Conservation (phyloP, 768 basidiomycete species). For the Podaxis sp. region DNA sequence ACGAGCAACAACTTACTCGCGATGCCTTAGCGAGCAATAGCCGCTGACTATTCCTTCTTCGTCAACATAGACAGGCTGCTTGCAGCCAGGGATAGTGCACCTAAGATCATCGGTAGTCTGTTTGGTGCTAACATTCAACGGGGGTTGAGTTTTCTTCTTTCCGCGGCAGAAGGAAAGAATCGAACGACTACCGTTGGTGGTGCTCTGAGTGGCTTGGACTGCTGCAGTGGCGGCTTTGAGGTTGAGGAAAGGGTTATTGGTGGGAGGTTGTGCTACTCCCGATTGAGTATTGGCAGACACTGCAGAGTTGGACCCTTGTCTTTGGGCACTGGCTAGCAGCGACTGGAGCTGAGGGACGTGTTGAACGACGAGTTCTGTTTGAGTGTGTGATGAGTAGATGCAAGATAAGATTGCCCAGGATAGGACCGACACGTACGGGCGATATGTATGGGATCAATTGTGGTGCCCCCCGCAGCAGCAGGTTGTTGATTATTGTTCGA, state of each 20-base stretch:
- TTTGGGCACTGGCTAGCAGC: constrained; percentile 20
- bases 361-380: constrained; percentile 39
- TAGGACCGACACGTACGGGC: constrained; percentile 30
- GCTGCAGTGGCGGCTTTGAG: constrained; percentile 16
- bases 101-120: constrained; percentile 32
- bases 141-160: constrained; percentile 27
- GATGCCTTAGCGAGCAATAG: constrained; percentile 58
- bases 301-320: constrained; percentile 3
- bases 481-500: constrained; percentile 16
- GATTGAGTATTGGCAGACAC: background rate
- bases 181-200: constrained; percentile 23
- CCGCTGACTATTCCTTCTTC: constrained; percentile 44
- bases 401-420: background rate
- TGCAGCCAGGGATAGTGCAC: constrained; percentile 55
- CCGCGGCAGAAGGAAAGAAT: constrained; percentile 20
- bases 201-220: background rate
- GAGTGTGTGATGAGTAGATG: background rate
- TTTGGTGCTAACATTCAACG: constrained; percentile 27
- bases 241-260: constrained; percentile 31
- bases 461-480: constrained; percentile 16
- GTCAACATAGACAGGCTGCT: constrained; percentile 52
- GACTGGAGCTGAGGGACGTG: constrained; percentile 44
- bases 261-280: background rate
- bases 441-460: constrained; percentile 34
- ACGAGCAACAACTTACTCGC: constrained; percentile 44